These are phyloP conservation scores for Fusarium mundagurra DNA, from an alignment of 2,329 filamentous ascomycete species.

Conservation along the genomic window DNA sequence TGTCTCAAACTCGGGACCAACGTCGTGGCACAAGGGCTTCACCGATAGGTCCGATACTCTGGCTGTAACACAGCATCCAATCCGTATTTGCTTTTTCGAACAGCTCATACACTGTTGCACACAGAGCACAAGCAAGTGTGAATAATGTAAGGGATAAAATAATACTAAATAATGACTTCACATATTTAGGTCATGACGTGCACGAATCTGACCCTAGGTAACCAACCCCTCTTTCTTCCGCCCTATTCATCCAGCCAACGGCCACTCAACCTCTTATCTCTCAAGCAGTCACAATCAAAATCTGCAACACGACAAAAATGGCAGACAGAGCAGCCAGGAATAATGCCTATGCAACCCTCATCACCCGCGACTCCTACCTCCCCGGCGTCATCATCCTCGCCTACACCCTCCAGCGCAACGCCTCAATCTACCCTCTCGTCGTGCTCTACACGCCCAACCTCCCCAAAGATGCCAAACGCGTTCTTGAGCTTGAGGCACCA, in stretches of 20 bases:
- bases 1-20: neutral
- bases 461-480: neutral
- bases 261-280: neutral
- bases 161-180: slow-evolving; percentile 3
- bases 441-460: slow-evolving; percentile 34
- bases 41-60: neutral
- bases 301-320: slow-evolving; percentile 11
- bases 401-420: slow-evolving; percentile 27
- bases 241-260: neutral
- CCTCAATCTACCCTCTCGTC: slow-evolving; percentile 20
- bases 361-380: slow-evolving; percentile 36
- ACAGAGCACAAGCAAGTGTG: neutral
- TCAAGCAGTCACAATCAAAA: neutral
- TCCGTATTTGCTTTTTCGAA: neutral
- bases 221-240: neutral
- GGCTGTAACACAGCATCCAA: neutral
- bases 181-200: slow-evolving; percentile 18
- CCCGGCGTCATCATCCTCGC: slow-evolving; percentile 35
- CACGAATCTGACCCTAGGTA: slow-evolving; percentile 2
- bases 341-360: slow-evolving; percentile 38
- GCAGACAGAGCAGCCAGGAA: neutral
- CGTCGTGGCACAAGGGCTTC: neutral
- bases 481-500: slow-evolving; percentile 24
- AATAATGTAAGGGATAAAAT: neutral
- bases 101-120: no score